Evolutionary conservation across 179 eudicot genomes (phyloP).

Genomic region (Drosera spatulata): DNA sequence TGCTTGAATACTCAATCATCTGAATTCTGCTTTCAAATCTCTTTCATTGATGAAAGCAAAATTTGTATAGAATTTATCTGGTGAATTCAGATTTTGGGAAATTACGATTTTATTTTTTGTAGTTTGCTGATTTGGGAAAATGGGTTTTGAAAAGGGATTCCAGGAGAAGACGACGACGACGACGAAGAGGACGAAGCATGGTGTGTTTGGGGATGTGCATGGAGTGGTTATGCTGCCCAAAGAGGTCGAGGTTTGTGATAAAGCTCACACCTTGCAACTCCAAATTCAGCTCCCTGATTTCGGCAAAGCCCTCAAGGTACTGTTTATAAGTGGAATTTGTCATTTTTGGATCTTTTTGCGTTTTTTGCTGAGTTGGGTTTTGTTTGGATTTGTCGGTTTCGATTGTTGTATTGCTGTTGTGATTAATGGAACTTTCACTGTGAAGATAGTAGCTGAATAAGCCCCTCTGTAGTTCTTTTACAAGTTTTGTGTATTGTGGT

Average conservation of each 20-base stretch:
- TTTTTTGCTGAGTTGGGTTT: not conserved
- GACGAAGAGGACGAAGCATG: slow-evolving; percentile 21
- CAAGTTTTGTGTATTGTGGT: too few relatives aligned
- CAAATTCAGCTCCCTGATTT: slow-evolving; percentile 29
- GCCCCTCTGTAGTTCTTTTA: too few relatives aligned
- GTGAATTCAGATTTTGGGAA: not conserved
- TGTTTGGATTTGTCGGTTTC: not conserved
- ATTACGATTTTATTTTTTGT: not conserved
- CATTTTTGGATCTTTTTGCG: not conserved
- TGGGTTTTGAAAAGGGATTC: not conserved
- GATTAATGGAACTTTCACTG: not conserved
- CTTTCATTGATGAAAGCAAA: too few relatives aligned
- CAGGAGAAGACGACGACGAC: slow-evolving; percentile 16
- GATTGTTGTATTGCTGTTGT: not conserved
- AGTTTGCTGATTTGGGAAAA: not conserved
- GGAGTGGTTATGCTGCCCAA: slow-evolving; percentile 28
- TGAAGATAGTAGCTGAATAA: too few relatives aligned
- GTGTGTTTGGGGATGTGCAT: slow-evolving; percentile 31
- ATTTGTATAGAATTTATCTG: not conserved
- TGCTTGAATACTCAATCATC: not conserved
- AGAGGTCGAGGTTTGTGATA: slow-evolving; percentile 18
- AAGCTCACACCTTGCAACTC: slow-evolving; percentile 12
- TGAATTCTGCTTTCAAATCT: not conserved
- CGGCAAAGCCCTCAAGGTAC: slow-evolving; percentile 32
- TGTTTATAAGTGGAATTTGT: not conserved